Evolutionary conservation across 1,139 yeast genomes (phyloP).

Genomic region (Debaryomycetaceae sp.): DNA sequence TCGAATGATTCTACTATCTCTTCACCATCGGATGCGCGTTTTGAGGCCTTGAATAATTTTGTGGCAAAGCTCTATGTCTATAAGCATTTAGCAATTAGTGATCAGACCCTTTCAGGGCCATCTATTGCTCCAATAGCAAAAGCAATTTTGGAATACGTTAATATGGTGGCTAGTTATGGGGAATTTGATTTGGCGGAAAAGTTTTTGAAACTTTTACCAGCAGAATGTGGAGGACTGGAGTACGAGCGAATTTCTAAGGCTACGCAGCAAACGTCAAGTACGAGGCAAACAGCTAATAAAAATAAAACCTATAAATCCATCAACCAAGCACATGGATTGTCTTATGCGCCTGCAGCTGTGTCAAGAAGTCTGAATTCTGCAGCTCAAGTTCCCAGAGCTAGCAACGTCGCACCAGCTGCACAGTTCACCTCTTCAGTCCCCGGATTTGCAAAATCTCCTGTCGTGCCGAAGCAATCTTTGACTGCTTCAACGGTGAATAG

Average conservation of each 20-base stretch:
- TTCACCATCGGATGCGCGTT: conserved; percentile 82
- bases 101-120: conserved; percentile 43
- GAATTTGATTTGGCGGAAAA: conserved; percentile 77
- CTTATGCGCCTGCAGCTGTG: background rate
- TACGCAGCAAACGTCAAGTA: conserved; percentile 9
- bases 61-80: conserved; percentile 81
- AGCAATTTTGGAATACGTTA: conserved; percentile 73
- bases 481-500: background rate
- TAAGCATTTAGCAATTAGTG: conserved; percentile 48
- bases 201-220: conserved; percentile 67
- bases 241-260: conserved; percentile 79
- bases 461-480: background rate
- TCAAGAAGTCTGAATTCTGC: background rate
- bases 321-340: background rate
- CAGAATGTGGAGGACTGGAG: conserved; percentile 51
- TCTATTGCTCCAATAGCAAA: conserved; percentile 52
- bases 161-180: conserved; percentile 77
- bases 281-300: background rate
- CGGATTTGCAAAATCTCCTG: background rate
- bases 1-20: conserved; percentile 30
- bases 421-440: background rate
- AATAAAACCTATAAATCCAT: conserved; percentile 4
- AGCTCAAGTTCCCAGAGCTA: background rate
- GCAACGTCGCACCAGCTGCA: background rate
- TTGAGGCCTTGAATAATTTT: conserved; percentile 74